Evolutionary conservation across 352 stramenopile genomes (phyloP).

Genomic region (Phytophthora pinifolia): DNA sequence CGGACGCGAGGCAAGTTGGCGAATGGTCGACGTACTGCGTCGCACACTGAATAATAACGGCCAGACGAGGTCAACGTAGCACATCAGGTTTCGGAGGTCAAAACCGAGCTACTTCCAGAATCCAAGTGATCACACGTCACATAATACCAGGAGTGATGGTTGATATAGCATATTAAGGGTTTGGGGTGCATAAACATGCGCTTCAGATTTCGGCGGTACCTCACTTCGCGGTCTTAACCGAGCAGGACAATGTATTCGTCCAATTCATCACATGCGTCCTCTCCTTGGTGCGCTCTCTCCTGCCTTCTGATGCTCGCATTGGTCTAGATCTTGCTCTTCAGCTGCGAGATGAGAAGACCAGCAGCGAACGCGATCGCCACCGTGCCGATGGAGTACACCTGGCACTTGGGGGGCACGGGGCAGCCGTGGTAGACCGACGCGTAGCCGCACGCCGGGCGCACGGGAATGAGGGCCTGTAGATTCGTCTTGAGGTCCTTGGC

Average conservation of each 20-base stretch:
- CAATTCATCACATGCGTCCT: conserved; percentile 12
- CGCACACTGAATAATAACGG: conserved; percentile 4
- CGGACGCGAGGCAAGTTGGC: conserved; percentile 15
- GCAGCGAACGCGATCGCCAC: conserved; percentile 59
- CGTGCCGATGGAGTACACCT: conserved; percentile 62
- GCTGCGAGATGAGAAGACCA: conserved; percentile 51
- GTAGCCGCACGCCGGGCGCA: conserved; percentile 51
- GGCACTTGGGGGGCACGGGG: conserved; percentile 68
- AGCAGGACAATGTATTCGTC: conserved; percentile 7
- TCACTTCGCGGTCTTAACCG: background rate
- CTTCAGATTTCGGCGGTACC: conserved; percentile 5
- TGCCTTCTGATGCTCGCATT: background rate
- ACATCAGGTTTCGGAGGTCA: conserved; percentile 2
- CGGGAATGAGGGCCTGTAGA: conserved; percentile 48
- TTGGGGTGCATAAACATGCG: conserved; percentile 7
- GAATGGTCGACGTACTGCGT: conserved; percentile 11
- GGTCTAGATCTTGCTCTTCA: conserved; percentile 57
- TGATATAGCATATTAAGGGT: background rate
- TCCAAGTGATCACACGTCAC: conserved; percentile 6
- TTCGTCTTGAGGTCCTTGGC: conserved; percentile 55
- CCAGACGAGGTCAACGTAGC: background rate
- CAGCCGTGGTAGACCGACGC: conserved; percentile 51
- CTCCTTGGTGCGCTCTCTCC: background rate
- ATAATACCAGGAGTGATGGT: conserved; percentile 4
- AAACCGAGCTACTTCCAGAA: background rate